Conservation (phyloP, 208 protist genomes). For the Trypanosoma conorhini region DNA sequence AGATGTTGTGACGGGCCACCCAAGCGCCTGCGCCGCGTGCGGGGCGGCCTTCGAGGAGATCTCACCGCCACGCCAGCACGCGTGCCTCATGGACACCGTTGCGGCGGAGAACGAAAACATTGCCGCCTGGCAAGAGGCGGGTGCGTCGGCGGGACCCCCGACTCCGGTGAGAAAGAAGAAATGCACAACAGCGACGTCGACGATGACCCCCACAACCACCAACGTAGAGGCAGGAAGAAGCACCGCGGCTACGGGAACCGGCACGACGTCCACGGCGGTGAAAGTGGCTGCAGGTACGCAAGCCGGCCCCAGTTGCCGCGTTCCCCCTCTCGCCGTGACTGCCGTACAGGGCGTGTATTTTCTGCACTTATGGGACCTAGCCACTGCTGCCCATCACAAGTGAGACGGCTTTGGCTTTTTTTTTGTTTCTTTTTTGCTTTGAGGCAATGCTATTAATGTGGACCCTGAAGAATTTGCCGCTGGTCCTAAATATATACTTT, state of each 20-base stretch:
- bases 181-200: neutral
- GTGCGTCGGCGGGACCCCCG: neutral
- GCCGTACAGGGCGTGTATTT: slow-evolving; percentile 30
- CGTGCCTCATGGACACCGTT: neutral
- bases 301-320: neutral
- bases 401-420: neutral
- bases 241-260: neutral
- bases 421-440: slow-evolving; percentile 6
- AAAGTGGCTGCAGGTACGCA: slow-evolving; percentile 8
- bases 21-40: slow-evolving; percentile 17
- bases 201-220: neutral
- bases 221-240: neutral
- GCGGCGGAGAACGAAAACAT: neutral
- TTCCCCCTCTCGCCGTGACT: slow-evolving; percentile 9
- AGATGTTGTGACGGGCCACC: slow-evolving; percentile 20
- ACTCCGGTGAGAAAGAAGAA: neutral
- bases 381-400: neutral
- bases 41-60: slow-evolving; percentile 15
- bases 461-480: no score
- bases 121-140: neutral
- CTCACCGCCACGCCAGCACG: neutral
- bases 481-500: neutral
- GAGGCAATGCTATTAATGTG: neutral
- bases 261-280: neutral
- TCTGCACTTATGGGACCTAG: slow-evolving; percentile 36